phyloP scores from a whole-genome alignment of 345 rosid species.

The Populus alba region DNA sequence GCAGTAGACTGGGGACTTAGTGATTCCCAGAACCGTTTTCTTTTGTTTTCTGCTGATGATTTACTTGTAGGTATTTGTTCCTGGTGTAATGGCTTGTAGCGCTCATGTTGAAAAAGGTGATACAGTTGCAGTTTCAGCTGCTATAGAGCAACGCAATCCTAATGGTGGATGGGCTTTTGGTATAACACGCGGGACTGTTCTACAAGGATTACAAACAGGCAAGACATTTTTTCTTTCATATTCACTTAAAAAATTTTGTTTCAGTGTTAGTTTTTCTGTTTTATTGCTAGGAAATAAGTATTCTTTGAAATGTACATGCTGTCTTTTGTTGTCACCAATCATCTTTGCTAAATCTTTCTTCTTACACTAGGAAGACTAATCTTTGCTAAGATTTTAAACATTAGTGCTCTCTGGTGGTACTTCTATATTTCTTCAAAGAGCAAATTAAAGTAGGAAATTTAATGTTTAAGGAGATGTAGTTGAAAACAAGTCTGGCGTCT shows the following conservation, averaged over 20 bases:
- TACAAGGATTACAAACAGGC: conserved; percentile 78
- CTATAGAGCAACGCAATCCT: conserved; percentile 63
- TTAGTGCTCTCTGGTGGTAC: too few species aligned
- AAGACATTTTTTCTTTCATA: conserved; percentile 17
- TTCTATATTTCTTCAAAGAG: too few species aligned
- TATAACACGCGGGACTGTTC: conserved; percentile 88
- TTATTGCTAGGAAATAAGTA: background rate
- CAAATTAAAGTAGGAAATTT: too few species aligned
- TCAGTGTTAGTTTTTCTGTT: background rate
- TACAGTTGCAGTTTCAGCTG: conserved; percentile 90
- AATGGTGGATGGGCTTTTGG: conserved; percentile 75
- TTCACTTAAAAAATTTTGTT: background rate
- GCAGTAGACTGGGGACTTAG: background rate
- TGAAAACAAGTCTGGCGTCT: too few species aligned
- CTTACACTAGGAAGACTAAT: too few species aligned
- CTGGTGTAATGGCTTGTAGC: conserved; percentile 96
- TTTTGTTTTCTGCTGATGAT: conserved; percentile 14
- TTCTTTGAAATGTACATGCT: too few species aligned
- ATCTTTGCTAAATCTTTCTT: too few species aligned
- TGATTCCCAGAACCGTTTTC: conserved; percentile 5
- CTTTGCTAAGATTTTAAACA: too few species aligned
- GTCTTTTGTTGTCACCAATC: too few species aligned
- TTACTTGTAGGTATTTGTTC: conserved; percentile 74
- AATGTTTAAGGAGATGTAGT: too few species aligned
- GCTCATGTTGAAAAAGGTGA: conserved; percentile 97